Base-by-base conservation (phyloP, 495 filamentous ascomycete species). In the Corynascus novoguineensis region DNA sequence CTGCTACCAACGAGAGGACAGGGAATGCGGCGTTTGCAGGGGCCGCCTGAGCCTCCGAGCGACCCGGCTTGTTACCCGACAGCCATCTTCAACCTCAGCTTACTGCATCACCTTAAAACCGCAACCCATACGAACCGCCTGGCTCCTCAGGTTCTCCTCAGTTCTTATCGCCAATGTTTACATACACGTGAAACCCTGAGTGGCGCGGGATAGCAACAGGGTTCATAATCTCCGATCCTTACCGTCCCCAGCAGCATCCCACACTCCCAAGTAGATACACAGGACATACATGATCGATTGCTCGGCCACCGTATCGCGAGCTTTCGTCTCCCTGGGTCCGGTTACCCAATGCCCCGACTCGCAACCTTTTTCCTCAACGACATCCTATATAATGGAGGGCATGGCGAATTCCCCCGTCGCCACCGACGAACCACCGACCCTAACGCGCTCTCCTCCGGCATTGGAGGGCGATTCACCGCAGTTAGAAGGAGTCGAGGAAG, bases 401-500 rank as follows among this genome's bases (percentile, higher is more conserved):
- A 15, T 4, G 44, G 5, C 25, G 2, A n/a, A 29, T n/a, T 27
- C 34, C 2, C 35, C 35, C 27, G 0, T 12, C 17, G 38, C 21
- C 25, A 19, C 38, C 27, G 8, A 3, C 27, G 22, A 21, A 34
- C 53, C 51, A 0, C 17, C 31, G 0, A 11, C 31, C 3, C 53
- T 19, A n/a, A 2, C 46, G 14, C 9, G 31, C 24, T 7, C 32
- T 42, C 42, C 52, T 61, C 17, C 60, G 58, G 19, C 48, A 15
- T 41, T 47, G 10, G 53, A 38, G 14, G 5, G 35, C 28, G 31
- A 53, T 50, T 46, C 41, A 22, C 24, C 56, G 11, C 48, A 27
- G 50, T 65, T 58, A 17, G 70, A 75, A n/a, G 58, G 63, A 10
- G 56, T 42, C 31, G 60, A 62, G 45, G 68, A 62, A 52, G 62